phyloP scores from a whole-genome alignment of 257 asterid species.

The Voacanga thouarsii region DNA sequence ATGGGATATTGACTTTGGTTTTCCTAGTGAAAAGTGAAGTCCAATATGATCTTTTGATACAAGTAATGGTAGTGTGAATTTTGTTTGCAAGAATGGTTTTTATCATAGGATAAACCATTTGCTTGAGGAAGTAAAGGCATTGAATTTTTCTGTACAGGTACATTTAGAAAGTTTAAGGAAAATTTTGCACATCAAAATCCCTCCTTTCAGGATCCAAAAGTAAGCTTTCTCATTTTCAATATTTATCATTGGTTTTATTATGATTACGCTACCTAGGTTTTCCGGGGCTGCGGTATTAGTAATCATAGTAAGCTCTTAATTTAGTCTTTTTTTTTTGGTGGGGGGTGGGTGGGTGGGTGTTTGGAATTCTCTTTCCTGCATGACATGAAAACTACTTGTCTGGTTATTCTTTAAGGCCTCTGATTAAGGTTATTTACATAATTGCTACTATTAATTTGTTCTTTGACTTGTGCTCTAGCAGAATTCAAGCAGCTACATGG shows the following conservation, averaged over 20 bases:
- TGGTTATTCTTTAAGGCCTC: background rate
- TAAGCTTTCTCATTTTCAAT: conserved; percentile 21
- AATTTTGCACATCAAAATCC: conserved; percentile 54
- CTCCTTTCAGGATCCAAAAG: conserved; percentile 54
- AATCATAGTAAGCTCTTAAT: background rate
- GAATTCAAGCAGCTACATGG: conserved; percentile 69
- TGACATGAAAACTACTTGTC: background rate
- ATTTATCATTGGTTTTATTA: conserved; percentile 5
- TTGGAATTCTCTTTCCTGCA: background rate
- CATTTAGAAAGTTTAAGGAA: conserved; percentile 89
- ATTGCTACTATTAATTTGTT: background rate
- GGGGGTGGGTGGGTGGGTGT: no score
- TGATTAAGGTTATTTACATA: background rate
- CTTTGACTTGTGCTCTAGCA: conserved; percentile 28
- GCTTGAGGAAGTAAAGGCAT: background rate
- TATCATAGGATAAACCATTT: background rate
- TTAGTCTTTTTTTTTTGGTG: background rate
- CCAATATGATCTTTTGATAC: background rate
- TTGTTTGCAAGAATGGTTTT: background rate
- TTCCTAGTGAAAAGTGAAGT: background rate
- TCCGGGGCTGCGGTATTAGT: background rate
- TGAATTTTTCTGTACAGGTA: conserved; percentile 50
- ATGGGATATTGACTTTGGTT: background rate
- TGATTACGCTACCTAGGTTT: background rate
- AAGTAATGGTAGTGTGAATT: no score